Conservation (phyloP, 2,329 filamentous ascomycete genomes). For the Aureobasidium sp. region DNA sequence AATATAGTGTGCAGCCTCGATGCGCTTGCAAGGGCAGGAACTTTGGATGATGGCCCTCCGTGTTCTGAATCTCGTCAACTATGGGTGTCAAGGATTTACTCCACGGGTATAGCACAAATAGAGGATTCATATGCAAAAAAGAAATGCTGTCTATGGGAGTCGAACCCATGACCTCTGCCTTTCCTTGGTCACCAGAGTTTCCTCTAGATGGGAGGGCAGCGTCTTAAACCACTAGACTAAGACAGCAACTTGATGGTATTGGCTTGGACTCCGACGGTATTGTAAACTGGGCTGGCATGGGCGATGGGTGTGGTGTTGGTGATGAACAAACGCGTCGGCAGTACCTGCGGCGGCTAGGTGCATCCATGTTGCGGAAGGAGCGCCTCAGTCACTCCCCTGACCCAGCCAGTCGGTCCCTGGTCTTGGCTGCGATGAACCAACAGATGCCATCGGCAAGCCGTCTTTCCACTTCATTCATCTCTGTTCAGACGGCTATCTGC, state of each 20-base stretch:
- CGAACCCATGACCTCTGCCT: constrained; percentile 11
- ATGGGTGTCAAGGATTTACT: too few relatives aligned
- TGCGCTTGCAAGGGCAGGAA: background rate
- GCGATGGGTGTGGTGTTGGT: background rate
- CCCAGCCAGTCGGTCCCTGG: background rate
- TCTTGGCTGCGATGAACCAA: background rate
- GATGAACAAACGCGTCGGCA: background rate
- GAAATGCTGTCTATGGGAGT: background rate
- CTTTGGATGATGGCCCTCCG: background rate
- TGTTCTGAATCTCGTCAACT: too few relatives aligned
- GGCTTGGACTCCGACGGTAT: background rate
- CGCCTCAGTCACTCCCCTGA: background rate
- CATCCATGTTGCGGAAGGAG: constrained; percentile 2
- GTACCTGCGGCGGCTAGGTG: constrained; percentile 1
- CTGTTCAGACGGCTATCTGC: background rate
- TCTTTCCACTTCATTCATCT: background rate
- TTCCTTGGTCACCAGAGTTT: background rate
- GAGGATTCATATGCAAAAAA: background rate
- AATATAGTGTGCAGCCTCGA: background rate
- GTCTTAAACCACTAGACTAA: constrained; percentile 16
- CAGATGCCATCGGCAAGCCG: background rate
- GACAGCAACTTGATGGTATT: background rate
- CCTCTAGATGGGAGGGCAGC: constrained; percentile 1
- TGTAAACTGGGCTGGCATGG: background rate
- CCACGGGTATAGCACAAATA: background rate